A percentile compares a stretch with the other conserved stretches of the same genome.
Evolutionary conservation across 2,329 filamentous ascomycete species (phyloP).

Genomic region (Ceratocystis destructans): DNA sequence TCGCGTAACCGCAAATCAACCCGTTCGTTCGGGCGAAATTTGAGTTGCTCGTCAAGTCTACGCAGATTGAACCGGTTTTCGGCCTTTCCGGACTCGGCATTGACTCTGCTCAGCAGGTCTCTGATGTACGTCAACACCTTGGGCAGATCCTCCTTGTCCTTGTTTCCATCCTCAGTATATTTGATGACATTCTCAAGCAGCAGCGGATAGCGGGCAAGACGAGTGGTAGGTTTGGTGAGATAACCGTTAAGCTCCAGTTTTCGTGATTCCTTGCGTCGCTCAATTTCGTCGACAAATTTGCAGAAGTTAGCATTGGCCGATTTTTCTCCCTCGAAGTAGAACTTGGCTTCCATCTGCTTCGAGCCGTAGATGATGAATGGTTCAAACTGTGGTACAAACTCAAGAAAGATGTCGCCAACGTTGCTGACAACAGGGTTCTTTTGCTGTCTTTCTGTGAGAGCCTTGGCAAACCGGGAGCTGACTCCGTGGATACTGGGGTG

Average conservation of each 20-base stretch:
- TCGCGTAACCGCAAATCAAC: conserved; percentile 92
- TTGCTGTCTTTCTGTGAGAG: conserved; percentile 81
- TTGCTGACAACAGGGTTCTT: conserved; percentile 78
- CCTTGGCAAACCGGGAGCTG: conserved; percentile 74
- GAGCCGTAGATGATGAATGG: conserved; percentile 95
- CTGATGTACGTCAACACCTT: conserved; percentile 78
- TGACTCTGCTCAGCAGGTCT: conserved; percentile 75
- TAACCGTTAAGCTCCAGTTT: conserved; percentile 97
- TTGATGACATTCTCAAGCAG: conserved; percentile 85
- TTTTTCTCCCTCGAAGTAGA: conserved; percentile 94
- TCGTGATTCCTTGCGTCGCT: conserved; percentile 86
- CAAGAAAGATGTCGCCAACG: conserved; percentile 85
- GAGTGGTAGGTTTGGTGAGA: conserved; percentile 90
- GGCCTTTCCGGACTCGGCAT: conserved; percentile 88
- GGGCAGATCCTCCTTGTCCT: conserved; percentile 79
- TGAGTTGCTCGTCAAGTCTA: conserved; percentile 79
- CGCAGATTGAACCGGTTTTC: conserved; percentile 96
- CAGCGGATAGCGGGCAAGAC: conserved; percentile 84
- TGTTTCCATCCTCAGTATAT: conserved; percentile 70
- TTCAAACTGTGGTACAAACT: conserved; percentile 82
- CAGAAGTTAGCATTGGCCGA: conserved; percentile 71
- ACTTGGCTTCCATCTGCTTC: conserved; percentile 91
- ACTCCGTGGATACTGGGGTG: conserved; percentile 68
- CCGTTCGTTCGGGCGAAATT: conserved; percentile 77
- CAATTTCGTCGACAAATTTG: conserved; percentile 91